phyloP scores from a whole-genome alignment of 1,284 basidiomycete species.

The Schizophyllum amplum region DNA sequence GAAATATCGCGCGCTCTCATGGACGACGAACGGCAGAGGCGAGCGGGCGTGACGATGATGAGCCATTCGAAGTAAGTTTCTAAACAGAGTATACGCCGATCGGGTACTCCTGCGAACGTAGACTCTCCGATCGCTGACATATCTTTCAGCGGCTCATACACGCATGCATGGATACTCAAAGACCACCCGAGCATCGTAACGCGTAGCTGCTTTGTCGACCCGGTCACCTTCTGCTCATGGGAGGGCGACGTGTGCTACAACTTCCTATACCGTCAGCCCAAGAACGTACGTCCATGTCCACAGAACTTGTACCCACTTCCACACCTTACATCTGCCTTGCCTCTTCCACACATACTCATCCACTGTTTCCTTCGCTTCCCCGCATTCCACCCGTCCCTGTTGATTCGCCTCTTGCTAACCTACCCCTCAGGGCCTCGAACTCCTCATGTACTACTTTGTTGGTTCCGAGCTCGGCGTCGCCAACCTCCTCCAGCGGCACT shows the following conservation, averaged over 20 bases:
- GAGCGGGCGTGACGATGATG: constrained; percentile 62
- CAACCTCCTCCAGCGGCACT: constrained; percentile 76
- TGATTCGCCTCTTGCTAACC: constrained; percentile 1
- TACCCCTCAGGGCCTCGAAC: constrained; percentile 53
- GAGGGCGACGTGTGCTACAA: constrained; percentile 89
- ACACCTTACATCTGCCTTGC: neutral
- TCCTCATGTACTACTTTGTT: constrained; percentile 82
- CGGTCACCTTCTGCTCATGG: constrained; percentile 85
- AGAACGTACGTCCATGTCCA: constrained; percentile 48
- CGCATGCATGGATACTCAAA: constrained; percentile 83
- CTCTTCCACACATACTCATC: neutral
- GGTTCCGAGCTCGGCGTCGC: constrained; percentile 80
- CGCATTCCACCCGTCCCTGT: too few relatives aligned
- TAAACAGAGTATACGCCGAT: neutral
- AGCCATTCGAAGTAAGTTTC: constrained; percentile 79
- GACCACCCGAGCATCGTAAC: constrained; percentile 58
- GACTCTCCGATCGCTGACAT: constrained; percentile 9
- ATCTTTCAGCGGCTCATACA: constrained; percentile 53
- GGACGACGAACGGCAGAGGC: constrained; percentile 14
- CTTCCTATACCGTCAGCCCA: constrained; percentile 68
- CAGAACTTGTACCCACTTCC: neutral
- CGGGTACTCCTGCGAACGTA: neutral
- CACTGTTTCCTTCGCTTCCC: constrained; percentile 2
- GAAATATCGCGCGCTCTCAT: constrained; percentile 9
- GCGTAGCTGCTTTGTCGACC: constrained; percentile 84